A percentile compares a stretch with the other conserved stretches of the same genome.
Evolutionary conservation across 306 rosid genomes (phyloP).

Genomic region (Quercus alba): DNA sequence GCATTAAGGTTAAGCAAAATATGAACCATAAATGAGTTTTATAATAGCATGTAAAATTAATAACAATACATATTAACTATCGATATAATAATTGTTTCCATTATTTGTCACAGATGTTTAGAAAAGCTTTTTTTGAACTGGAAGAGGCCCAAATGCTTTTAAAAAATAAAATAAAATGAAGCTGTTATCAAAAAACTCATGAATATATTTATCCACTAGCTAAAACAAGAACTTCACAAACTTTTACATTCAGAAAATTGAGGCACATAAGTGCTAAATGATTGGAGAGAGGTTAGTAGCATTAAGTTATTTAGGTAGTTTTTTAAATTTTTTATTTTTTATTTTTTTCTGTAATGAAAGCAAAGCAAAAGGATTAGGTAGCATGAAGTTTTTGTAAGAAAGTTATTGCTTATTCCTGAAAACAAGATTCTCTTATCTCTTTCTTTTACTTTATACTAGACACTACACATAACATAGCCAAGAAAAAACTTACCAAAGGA

Average conservation of each 20-base stretch:
- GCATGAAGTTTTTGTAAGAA: background rate
- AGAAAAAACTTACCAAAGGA: constrained; percentile 62
- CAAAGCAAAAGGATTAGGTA: background rate
- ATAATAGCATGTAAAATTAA: background rate
- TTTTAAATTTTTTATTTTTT: too few species aligned
- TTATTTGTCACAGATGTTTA: background rate
- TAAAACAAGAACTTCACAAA: background rate
- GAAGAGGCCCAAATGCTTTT: too few species aligned
- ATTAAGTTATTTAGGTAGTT: too few species aligned
- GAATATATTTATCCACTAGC: background rate
- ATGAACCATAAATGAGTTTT: background rate
- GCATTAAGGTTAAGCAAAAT: constrained; percentile 5
- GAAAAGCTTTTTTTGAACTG: background rate
- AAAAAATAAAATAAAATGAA: too few species aligned
- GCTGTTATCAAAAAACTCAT: too few species aligned
- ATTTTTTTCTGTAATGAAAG: too few species aligned
- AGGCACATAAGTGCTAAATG: too few species aligned
- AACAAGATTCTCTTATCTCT: background rate
- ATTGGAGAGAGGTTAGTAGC: too few species aligned
- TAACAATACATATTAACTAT: background rate
- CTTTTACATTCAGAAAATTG: background rate
- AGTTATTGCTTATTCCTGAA: background rate
- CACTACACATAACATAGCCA: background rate
- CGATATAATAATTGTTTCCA: background rate
- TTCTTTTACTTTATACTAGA: background rate